Evolutionary conservation across 352 stramenopile genomes (phyloP).

Genomic region (Aphanomyces astaci): DNA sequence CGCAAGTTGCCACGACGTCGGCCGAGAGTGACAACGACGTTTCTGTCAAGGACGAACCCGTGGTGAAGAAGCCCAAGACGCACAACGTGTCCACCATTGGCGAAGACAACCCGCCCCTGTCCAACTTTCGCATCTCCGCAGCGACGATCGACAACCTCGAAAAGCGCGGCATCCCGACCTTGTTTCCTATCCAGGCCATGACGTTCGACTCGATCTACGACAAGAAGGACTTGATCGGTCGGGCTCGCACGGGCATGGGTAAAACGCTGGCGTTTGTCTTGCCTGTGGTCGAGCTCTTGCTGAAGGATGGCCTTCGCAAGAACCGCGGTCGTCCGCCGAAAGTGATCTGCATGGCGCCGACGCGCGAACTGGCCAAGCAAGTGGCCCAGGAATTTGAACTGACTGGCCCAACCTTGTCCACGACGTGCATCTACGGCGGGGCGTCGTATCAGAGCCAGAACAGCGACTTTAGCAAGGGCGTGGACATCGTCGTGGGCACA

Average conservation of each 20-base stretch:
- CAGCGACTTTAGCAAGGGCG: conserved; percentile 73
- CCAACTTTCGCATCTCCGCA: conserved; percentile 57
- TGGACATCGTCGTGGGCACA: conserved; percentile 91
- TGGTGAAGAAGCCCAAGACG: conserved; percentile 27
- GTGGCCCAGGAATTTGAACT: conserved; percentile 88
- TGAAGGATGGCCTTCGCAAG: conserved; percentile 58
- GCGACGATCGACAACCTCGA: conserved; percentile 54
- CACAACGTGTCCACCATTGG: conserved; percentile 34
- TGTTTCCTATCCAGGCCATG: conserved; percentile 91
- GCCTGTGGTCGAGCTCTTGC: conserved; percentile 88
- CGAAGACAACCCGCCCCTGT: conserved; percentile 58
- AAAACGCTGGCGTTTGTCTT: conserved; percentile 99
- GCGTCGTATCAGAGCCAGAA: conserved; percentile 87
- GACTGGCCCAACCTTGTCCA: conserved; percentile 66
- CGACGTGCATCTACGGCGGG: conserved; percentile 89
- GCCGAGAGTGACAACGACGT: conserved; percentile 14
- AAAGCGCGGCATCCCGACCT: conserved; percentile 70
- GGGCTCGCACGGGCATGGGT: conserved; percentile 94
- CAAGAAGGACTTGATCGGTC: conserved; percentile 95
- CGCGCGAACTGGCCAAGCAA: conserved; percentile 96
- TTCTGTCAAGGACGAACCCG: neutral
- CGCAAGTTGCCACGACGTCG: conserved; percentile 41
- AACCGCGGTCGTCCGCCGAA: conserved; percentile 69
- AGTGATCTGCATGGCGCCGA: conserved; percentile 96
- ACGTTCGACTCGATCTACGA: conserved; percentile 94